Evolutionary conservation across 495 filamentous ascomycete species (phyloP).

Genomic region (Baudoinia panamericana): DNA sequence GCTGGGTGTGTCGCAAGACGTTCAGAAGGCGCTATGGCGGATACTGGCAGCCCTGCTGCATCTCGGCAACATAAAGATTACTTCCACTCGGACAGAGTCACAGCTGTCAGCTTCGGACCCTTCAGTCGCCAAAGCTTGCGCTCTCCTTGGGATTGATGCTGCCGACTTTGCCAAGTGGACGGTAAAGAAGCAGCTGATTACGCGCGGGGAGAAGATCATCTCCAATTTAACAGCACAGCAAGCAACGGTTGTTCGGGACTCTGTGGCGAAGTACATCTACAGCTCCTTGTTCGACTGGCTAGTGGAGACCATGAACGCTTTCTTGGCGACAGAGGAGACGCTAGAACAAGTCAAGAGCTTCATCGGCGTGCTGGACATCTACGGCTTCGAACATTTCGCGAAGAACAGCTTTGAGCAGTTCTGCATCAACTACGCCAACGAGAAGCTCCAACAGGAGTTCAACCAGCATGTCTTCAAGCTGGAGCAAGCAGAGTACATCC

Average conservation of each 20-base stretch:
- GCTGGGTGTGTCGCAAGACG: slow-evolving; percentile 64
- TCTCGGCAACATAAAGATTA: slow-evolving; percentile 91
- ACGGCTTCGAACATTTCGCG: slow-evolving; percentile 98
- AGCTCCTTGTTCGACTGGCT: slow-evolving; percentile 98
- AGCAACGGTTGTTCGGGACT: slow-evolving; percentile 88
- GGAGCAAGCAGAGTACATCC: slow-evolving; percentile 95
- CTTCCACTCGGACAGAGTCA: slow-evolving; percentile 76
- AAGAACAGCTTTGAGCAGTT: slow-evolving; percentile 99
- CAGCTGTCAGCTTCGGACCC: slow-evolving; percentile 69
- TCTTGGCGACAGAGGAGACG: slow-evolving; percentile 81
- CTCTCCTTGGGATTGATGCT: slow-evolving; percentile 76
- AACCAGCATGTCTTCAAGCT: slow-evolving; percentile 99
- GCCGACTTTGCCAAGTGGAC: slow-evolving; percentile 96
- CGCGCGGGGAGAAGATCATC: slow-evolving; percentile 92
- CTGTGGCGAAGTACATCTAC: slow-evolving; percentile 97
- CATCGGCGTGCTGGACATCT: slow-evolving; percentile 98
- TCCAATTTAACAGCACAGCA: slow-evolving; percentile 92
- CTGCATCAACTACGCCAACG: slow-evolving; percentile 99
- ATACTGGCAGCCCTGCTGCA: slow-evolving; percentile 86
- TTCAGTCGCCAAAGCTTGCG: slow-evolving; percentile 64
- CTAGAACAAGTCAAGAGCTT: slow-evolving; percentile 73
- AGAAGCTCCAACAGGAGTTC: slow-evolving; percentile 98
- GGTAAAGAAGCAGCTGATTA: slow-evolving; percentile 96
- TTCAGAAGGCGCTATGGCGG: slow-evolving; percentile 78
- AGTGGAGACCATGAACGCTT: slow-evolving; percentile 84